Evolutionary conservation across 306 rosid genomes (phyloP), one percentile per base, ranked within the genome.

Genomic region (Inga leiocalycina): DNA sequence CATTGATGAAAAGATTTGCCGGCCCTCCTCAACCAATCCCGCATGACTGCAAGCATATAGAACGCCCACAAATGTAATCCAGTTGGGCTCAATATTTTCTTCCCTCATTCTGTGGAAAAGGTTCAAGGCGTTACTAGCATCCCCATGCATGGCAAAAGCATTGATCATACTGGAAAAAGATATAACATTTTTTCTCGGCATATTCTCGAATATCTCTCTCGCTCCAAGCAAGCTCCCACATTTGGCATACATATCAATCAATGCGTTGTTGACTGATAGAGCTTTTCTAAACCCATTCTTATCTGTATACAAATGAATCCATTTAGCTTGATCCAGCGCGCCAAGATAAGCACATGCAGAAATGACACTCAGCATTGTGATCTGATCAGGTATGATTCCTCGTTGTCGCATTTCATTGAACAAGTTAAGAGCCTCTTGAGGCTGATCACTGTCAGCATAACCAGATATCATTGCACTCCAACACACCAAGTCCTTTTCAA

Each of bases 11-110:
- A 91, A 95, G 34, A 93, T 56, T 51, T 78, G 80, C 75, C 65
- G 79, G 19, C 96, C 97, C 81, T 91, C 88, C 81, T 91, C 89
- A 74, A 92, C 94, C 43, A 93, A 84, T 77, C 99, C 98, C 0
- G 88, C 93, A 80, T 95, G 98, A 83, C 98, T 87, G 70, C 98
- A 95, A 34, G 98, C 98, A 88, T 91, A 93, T 39, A 95, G 97
- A 66, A 92, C 89, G n/a, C 96, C 94, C 8, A 95, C 88, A 76
- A 95, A 95, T 64, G 98, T 95, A 80, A 95, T 83, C 78, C 87
- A 86, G 74, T 95, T 93, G 79, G 98, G 98, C 69, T 84, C 88
- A 75, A 87, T 65, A 34, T 91, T 84, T 74, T 83, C 85, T 66
- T 76, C 86, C 72, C 85, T 87, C 97, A 95, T 95, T 83, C 85